Base-by-base conservation (phyloP, 768 basidiomycete genomes). In the Strobilomyces echinocephalus region DNA sequence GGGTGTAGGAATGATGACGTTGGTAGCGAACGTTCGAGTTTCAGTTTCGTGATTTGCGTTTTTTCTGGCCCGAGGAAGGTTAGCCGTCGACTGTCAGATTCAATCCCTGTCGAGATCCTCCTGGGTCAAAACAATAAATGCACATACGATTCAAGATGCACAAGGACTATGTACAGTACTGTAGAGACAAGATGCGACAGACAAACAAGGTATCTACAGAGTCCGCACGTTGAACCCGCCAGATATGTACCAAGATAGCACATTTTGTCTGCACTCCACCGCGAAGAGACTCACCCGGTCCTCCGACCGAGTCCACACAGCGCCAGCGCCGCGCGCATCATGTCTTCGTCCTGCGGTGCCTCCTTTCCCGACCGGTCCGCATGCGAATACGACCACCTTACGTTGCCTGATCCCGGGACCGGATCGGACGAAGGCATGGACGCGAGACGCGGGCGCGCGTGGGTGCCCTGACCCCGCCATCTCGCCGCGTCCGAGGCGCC, bases 291-390 rank as follows among this genome's bases (percentile, higher is more conserved):
- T 64, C 55, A 64, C 33, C 46, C 59, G 7, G 55, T 50, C 53
- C 57, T 49, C 42, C 69, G 65, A 36, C 76, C 71, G 35, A 77
- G 72, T 33, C 85, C 85, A 83, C 50, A n/a, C n/a, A n/a, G n/a
- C n/a, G n/a, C n/a, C n/a, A n/a, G n/a, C n/a, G n/a, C n/a, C n/a
- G n/a, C n/a, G n/a, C n/a, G n/a, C n/a, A n/a, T n/a, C n/a, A n/a
- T n/a, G n/a, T n/a, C n/a, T n/a, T n/a, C n/a, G n/a, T n/a, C n/a
- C n/a, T n/a, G n/a, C n/a, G n/a, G n/a, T n/a, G n/a, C n/a, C n/a
- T n/a, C n/a, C n/a, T n/a, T n/a, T n/a, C n/a, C n/a, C n/a, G n/a
- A n/a, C 11, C 16, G 36, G 28, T 44, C 28, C 28, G 41, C 15
- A n/a, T n/a, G n/a, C n/a, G n/a, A n/a, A 20, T 41, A 8, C 28